Evolutionary conservation across 495 filamentous ascomycete genomes (phyloP), one percentile per base, ranked within the genome.

Genomic region (Lentithecium fluviatile): DNA sequence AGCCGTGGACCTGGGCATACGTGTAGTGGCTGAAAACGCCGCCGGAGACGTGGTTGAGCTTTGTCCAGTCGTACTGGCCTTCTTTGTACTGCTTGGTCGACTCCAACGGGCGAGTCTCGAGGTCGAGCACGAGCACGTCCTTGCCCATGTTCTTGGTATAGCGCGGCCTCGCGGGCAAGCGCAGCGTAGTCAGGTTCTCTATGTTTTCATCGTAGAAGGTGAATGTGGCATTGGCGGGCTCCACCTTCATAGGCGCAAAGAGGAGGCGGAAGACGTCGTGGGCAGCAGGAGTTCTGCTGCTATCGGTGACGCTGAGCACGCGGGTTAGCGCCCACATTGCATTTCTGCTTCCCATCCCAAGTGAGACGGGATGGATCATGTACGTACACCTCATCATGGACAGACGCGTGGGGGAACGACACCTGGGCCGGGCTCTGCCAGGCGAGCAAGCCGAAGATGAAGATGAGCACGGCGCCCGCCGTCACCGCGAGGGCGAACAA

Each of bases 1-100:
- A 81, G 55, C 77, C 77, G 64, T 82, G 79, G 37, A 82, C 76
- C 49, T 65, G 69, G 32, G 80, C 76, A 45, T 65, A 69, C 15
- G 55, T 59, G 62, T 69, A 65, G 54, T 69, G 66, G 57, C 65
- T 65, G 47, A 69, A 65, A 34, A 65, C 53, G 15, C 57, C 57
- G 52, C 60, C 65, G 10, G 64, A 66, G 20, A 62, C 51, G 34
- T 66, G 53, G 38, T 56, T 54, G 52, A 65, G 20, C 49, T 61
- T 62, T 32, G 26, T 42, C 60, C 59, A 59, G 49, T 64, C 40
- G 42, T 56, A 63, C 21, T 63, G 15, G 24, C 61, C 61, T n/a
- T 59, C 38, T 5, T 42, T 43, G 37, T 37, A 64, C 17, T 42
- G 54, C n/a, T 45, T 43, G 34, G 49, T 54, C 1, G 50, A 56